phyloP scores from a whole-genome alignment of 148 eudicot species.

The Bassia scoparia region DNA sequence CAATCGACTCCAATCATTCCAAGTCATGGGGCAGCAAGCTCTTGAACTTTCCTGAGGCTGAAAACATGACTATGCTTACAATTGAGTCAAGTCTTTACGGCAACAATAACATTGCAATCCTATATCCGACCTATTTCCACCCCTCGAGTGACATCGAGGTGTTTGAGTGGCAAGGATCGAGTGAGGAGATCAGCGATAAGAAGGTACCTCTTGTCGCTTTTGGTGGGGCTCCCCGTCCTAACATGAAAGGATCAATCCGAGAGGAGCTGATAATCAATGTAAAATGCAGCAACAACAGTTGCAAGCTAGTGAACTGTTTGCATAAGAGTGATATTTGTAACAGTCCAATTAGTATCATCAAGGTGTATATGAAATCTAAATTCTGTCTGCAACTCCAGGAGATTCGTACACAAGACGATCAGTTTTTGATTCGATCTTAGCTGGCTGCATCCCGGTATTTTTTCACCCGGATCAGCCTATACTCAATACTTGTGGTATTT shows the following conservation, averaged over 20 bases:
- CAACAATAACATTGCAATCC: conserved; percentile 36
- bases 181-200: conserved; percentile 27
- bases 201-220: conserved; percentile 32
- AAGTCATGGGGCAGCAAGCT: conserved; percentile 41
- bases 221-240: conserved; percentile 36
- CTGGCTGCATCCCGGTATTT: conserved; percentile 54
- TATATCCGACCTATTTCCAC: conserved; percentile 51
- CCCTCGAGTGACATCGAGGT: conserved; percentile 33
- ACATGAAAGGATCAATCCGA: conserved; percentile 22
- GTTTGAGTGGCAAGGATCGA: conserved; percentile 35
- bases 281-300: conserved; percentile 16
- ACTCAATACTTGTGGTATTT: conserved; percentile 47
- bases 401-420: conserved; percentile 38
- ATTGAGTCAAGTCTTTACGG: conserved; percentile 35
- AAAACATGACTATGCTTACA: conserved; percentile 35
- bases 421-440: conserved; percentile 43
- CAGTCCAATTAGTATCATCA: conserved; percentile 19
- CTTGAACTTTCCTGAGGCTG: conserved; percentile 30
- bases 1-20: neutral
- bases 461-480: conserved; percentile 36
- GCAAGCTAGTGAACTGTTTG: conserved; percentile 28
- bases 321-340: conserved; percentile 18
- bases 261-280: conserved; percentile 39
- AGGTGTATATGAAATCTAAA: conserved; percentile 25
- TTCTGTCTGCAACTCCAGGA: conserved; percentile 46